phyloP scores from a whole-genome alignment of 495 filamentous ascomycete genomes.

The Jackrogersella multiformis region DNA sequence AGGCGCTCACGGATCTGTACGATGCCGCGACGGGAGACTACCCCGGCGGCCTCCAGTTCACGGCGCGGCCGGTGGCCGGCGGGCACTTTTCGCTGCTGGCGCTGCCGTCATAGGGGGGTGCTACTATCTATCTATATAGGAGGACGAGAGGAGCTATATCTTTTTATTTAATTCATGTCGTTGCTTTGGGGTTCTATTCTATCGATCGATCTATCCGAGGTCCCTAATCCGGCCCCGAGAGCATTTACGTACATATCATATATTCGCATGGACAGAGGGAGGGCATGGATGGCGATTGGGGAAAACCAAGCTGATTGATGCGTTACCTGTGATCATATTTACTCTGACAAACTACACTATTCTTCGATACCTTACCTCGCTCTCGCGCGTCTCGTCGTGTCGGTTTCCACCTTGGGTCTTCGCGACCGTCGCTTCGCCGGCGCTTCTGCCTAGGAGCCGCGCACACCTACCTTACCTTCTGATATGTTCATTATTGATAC shows the following conservation, averaged over 20 bases:
- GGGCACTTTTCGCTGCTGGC: slow-evolving; percentile 84
- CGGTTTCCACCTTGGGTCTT: neutral
- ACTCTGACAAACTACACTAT: neutral
- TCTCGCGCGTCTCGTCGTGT: neutral
- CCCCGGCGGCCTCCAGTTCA: slow-evolving; percentile 71
- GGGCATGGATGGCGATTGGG: slow-evolving; percentile 1
- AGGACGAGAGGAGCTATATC: neutral
- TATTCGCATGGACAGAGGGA: neutral
- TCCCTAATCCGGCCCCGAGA: slow-evolving; percentile 1
- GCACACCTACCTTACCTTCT: neutral
- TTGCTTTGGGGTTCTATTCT: neutral
- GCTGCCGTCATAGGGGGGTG: slow-evolving; percentile 47
- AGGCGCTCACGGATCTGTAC: slow-evolving; percentile 82
- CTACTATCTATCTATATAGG: neutral
- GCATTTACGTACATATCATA: slow-evolving; percentile 1
- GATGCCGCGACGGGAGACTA: slow-evolving; percentile 69
- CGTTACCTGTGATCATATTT: neutral
- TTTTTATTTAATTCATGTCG: too few relatives aligned
- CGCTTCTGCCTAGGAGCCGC: neutral
- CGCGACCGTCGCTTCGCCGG: neutral
- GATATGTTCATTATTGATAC: slow-evolving; percentile 13
- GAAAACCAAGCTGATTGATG: neutral
- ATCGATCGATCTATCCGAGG: neutral
- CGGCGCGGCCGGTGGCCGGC: slow-evolving; percentile 82
- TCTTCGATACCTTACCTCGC: neutral